Percentiles rank a stretch among this genome's conserved stretches.
These are phyloP conservation scores for Corymbia calophylla DNA, from an alignment of 441 rosid species.

Conservation along the genomic window DNA sequence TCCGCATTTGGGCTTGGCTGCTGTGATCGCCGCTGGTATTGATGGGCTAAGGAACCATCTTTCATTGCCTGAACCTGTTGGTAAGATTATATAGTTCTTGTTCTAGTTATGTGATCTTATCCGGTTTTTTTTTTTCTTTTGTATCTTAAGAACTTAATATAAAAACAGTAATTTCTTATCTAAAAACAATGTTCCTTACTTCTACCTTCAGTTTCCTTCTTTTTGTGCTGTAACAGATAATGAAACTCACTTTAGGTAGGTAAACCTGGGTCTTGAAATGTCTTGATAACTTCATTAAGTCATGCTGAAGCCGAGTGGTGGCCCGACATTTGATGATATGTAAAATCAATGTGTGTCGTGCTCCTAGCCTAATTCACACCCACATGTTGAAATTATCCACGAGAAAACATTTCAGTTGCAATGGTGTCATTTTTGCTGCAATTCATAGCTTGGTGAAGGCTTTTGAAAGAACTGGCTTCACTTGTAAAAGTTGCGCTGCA, in stretches of 20 bases:
- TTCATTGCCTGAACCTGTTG: constrained; percentile 64
- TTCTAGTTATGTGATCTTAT: background rate
- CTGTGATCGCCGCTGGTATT: constrained; percentile 75
- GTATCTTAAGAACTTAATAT: background rate
- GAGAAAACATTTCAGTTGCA: background rate
- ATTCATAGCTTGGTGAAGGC: background rate
- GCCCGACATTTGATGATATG: background rate
- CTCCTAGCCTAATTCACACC: background rate
- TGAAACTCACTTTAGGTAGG: background rate
- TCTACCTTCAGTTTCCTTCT: background rate
- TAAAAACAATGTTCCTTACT: background rate
- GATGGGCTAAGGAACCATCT: constrained; percentile 80
- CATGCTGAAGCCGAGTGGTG: background rate
- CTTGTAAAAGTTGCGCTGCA: background rate
- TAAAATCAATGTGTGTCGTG: background rate
- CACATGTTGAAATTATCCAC: background rate
- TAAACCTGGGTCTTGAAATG: background rate
- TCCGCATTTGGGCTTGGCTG: constrained; percentile 77
- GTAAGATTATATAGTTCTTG: constrained; percentile 21
- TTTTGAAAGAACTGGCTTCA: background rate
- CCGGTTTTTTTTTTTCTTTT: background rate
- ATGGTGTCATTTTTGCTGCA: background rate
- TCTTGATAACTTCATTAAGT: background rate
- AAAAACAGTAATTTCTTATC: background rate
- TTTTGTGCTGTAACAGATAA: background rate